Percentiles rank a stretch among this genome's conserved stretches.
phyloP scores from a whole-genome alignment of 345 rosid genomes.

The Linum tenue region DNA sequence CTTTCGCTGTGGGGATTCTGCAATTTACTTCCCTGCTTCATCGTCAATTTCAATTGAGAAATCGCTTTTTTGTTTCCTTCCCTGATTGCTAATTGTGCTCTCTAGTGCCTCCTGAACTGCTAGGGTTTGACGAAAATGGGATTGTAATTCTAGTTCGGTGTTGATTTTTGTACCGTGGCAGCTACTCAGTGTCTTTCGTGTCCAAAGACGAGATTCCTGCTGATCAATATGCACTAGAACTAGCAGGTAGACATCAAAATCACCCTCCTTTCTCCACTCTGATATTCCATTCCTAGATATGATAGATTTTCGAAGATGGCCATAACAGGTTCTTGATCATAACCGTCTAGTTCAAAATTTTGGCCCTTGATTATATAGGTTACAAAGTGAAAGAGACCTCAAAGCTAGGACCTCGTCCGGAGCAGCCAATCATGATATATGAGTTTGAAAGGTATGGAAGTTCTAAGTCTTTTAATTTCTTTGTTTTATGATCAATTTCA shows the following conservation, averaged over 20 bases:
- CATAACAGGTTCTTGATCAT: too few relatives aligned
- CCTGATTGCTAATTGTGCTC: too few relatives aligned
- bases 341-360: not conserved
- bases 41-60: too few relatives aligned
- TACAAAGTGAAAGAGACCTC: slow-evolving; percentile 62
- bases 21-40: not conserved
- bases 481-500: too few relatives aligned
- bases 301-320: too few relatives aligned
- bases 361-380: slow-evolving; percentile 31
- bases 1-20: not conserved
- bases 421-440: slow-evolving; percentile 81
- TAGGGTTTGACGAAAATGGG: too few relatives aligned
- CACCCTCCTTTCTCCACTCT: slow-evolving; percentile 2
- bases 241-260: slow-evolving; percentile 42
- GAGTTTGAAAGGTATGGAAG: slow-evolving; percentile 76
- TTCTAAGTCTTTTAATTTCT: too few relatives aligned
- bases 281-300: not conserved
- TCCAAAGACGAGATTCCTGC: slow-evolving; percentile 61
- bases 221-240: slow-evolving; percentile 55
- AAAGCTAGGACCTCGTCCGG: slow-evolving; percentile 81
- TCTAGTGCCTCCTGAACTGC: too few relatives aligned
- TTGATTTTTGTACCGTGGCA: slow-evolving; percentile 17
- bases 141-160: not conserved
- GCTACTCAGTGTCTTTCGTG: slow-evolving; percentile 74
- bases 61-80: too few relatives aligned